These are phyloP conservation scores for Lasiodiplodia hormozganensis DNA, from an alignment of 2,329 filamentous ascomycete genomes.

Conservation along the genomic window DNA sequence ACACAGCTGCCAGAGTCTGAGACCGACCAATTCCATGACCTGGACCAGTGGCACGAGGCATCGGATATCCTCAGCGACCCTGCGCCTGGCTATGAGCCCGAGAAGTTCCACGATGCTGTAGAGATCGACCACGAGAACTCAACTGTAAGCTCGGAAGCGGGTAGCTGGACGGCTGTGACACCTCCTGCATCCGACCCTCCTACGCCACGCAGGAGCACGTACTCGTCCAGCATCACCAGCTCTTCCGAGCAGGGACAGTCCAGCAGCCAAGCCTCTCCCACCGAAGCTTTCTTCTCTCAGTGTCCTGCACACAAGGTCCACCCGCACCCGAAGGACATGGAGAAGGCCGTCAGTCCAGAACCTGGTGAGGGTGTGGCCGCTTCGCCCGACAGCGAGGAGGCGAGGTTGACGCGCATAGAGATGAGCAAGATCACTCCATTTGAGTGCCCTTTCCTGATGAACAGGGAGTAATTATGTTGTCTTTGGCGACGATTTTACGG, in stretches of 20 bases:
- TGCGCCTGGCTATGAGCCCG: not conserved
- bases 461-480: slow-evolving; percentile 39
- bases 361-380: slow-evolving; percentile 47
- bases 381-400: slow-evolving; percentile 41
- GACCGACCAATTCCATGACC: slow-evolving; percentile 1
- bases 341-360: slow-evolving; percentile 39
- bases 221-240: slow-evolving; percentile 22
- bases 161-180: slow-evolving; percentile 24
- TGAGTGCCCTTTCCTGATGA: slow-evolving; percentile 49
- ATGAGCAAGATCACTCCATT: slow-evolving; percentile 40
- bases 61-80: slow-evolving; percentile 3
- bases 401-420: slow-evolving; percentile 45
- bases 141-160: slow-evolving; percentile 11
- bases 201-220: slow-evolving; percentile 20
- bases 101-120: slow-evolving; percentile 14
- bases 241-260: slow-evolving; percentile 28
- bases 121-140: slow-evolving; percentile 1
- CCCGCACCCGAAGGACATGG: slow-evolving; percentile 43
- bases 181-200: slow-evolving; percentile 22
- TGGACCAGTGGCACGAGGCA: slow-evolving; percentile 27
- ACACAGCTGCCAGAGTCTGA: not conserved
- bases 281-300: slow-evolving; percentile 2
- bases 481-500: not conserved
- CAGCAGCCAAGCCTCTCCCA: slow-evolving; percentile 21
- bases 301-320: slow-evolving; percentile 36